Base-by-base conservation (phyloP, 768 basidiomycete species). In the Leccinum imitatum region DNA sequence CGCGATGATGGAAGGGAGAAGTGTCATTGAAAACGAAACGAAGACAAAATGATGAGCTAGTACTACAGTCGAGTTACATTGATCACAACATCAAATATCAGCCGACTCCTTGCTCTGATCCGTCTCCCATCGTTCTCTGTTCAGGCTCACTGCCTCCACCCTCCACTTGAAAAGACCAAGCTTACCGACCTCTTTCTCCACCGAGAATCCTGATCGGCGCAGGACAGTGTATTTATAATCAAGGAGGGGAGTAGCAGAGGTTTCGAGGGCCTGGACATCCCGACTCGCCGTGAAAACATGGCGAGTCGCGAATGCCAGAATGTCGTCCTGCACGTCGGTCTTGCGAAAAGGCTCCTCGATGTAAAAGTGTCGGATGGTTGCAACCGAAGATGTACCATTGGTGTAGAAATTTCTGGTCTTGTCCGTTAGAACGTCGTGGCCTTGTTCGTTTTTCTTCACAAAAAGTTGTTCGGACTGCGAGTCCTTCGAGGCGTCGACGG, bases 311-410 rank as follows among this genome's bases (percentile, higher is more conserved):
- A 84, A 78, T n/a, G 76, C 68, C 8, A 93, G 75, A 30, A 93
- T 69, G 67, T 92, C 90, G 17, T 83, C 74, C 68, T 91, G 88
- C 47, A 89, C 77, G 13, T 77, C 77, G 23, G 82, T 73, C 8
- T 65, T 64, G 53, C 88, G 82, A 65, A 84, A 92, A 15, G 75
- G 76, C 63, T 87, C 86, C 44, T 90, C 87, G 25, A 89, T 82
- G 65, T 83, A 87, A 72, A 91, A 87, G 69, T 93, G 91, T 31
- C 89, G 86, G 64, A 93, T 85, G 17, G 78, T 74, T 11, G 86
- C 91, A n/a, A 78, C 77, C 46, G 72, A 68, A n/a, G 84, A 77
- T 33, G 79, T 75, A 39, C 78, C 75, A 23, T 66, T 73, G 55
- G 71, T 54, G 25, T 62, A 69, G 25, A 67, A 55, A 25, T 62